Evolutionary conservation across 106 monocot genomes (phyloP).

Genomic region (Dioscorea alata): DNA sequence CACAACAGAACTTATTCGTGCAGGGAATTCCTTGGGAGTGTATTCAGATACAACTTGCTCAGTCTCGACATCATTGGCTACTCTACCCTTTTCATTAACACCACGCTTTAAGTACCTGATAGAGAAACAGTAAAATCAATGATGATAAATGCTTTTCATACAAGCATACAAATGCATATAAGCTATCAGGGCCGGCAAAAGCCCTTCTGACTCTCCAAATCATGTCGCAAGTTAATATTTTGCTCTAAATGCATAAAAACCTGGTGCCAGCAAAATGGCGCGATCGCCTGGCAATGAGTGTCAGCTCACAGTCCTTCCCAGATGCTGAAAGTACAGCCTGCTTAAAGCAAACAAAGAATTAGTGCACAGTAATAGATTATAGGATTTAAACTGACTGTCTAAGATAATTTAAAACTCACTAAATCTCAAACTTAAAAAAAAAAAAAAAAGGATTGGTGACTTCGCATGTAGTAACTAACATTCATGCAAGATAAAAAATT

Average conservation of each 20-base stretch:
- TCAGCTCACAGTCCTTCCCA: slow-evolving; percentile 66
- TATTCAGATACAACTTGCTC: slow-evolving; percentile 89
- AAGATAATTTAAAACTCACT: no score
- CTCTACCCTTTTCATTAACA: slow-evolving; percentile 88
- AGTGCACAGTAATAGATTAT: no score
- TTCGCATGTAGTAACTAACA: no score
- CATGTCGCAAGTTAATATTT: no score
- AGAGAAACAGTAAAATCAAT: not conserved
- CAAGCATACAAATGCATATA: no score
- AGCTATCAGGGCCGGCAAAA: no score
- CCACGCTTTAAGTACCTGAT: slow-evolving; percentile 86
- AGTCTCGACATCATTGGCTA: slow-evolving; percentile 99
- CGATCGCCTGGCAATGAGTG: slow-evolving; percentile 95
- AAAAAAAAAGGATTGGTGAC: no score
- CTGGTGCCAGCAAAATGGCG: slow-evolving; percentile 97
- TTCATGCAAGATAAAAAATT: no score
- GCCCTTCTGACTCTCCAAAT: no score
- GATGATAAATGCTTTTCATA: no score
- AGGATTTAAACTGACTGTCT: no score
- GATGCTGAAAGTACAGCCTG: slow-evolving; percentile 71
- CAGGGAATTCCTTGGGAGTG: slow-evolving; percentile 34
- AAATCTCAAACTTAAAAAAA: no score
- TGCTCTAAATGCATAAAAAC: slow-evolving; percentile 17
- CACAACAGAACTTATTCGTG: slow-evolving; percentile 79
- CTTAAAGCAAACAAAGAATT: not conserved